Percentiles rank a stretch among this genome's conserved stretches.
phyloP scores from a whole-genome alignment of 2,329 filamentous ascomycete genomes.

The Pyricularia pennisetigena region DNA sequence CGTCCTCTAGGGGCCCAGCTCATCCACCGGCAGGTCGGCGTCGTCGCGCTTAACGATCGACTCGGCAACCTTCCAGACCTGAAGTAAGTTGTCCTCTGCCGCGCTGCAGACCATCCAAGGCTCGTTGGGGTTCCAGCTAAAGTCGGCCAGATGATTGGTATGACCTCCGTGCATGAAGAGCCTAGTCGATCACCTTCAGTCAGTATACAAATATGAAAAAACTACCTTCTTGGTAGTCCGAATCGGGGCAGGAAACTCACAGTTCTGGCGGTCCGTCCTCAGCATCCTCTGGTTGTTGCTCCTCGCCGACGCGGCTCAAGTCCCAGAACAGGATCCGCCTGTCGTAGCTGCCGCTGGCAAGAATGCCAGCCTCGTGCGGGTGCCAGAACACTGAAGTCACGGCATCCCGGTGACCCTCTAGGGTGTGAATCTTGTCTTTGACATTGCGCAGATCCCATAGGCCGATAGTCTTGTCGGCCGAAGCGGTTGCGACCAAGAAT shows the following conservation, averaged over 20 bases:
- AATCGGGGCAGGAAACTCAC: slow-evolving; percentile 40
- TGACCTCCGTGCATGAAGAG: slow-evolving; percentile 99
- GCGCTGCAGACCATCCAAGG: slow-evolving; percentile 95
- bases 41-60: slow-evolving; percentile 72
- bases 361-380: slow-evolving; percentile 76
- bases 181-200: slow-evolving; percentile 26
- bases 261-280: slow-evolving; percentile 93
- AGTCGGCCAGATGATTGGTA: slow-evolving; percentile 93
- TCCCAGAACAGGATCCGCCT: slow-evolving; percentile 96
- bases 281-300: slow-evolving; percentile 88
- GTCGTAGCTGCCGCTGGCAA: slow-evolving; percentile 89
- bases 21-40: slow-evolving; percentile 64
- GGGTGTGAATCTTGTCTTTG: slow-evolving; percentile 78
- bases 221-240: not conserved
- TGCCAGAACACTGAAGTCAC: slow-evolving; percentile 95
- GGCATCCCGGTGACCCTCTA: slow-evolving; percentile 80
- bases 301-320: slow-evolving; percentile 79
- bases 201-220: too few relatives aligned
- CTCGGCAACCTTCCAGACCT: slow-evolving; percentile 85
- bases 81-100: slow-evolving; percentile 92
- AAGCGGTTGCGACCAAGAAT: slow-evolving; percentile 82
- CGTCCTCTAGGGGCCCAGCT: slow-evolving; percentile 52
- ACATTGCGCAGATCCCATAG: slow-evolving; percentile 93
- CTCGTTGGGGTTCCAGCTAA: slow-evolving; percentile 95
- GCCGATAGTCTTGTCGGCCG: slow-evolving; percentile 88